Evolutionary conservation across 75 land plant species (phyloP), one percentile per base, ranked within the genome.

Genomic region (Picea sitchensis): DNA sequence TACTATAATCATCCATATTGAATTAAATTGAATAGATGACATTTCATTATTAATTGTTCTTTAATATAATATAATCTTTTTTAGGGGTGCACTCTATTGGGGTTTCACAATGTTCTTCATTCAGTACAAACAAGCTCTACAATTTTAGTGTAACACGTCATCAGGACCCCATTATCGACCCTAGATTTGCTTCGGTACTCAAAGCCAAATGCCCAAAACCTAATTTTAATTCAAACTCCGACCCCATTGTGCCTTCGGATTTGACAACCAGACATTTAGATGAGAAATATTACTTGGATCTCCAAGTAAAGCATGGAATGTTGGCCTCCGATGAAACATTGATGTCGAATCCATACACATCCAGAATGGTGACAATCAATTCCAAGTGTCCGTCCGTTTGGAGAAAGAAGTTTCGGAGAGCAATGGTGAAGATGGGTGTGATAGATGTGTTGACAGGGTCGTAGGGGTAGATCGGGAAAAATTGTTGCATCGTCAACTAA

Each of bases 51-150:
- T 38, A 44, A 44, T 44, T 5, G 5, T 5, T 5, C 6, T 44
- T 44, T 44, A 44, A 44, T 44, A 5, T 38, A 44, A 77, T 4
- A 80, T 7, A 54, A 47, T 0, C 4, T 44, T 47, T 89, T 71
- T 81, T 88, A 61, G 89, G 93, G 51, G 91, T 85, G 58, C 91
- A 91, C 81, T 86, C 93, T 62, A 87, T 91, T 72, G 91, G 89
- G 12, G 58, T 80, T 26, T 73, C 79, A 59, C 91, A 85, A 68
- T 89, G 89, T 86, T n/a, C 71, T 5, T 84, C 87, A 26, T 87
- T 82, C 82, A 30, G 57, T 2, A 2, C 5, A 14, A 65, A 61
- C 14, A 80, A 87, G 58, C 77, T 92, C 51, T 90, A 83, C 20
- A 75, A 77, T 78, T 85, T 89, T 32, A 82, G 58, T 58, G 81